Base-by-base conservation (phyloP, 2,329 filamentous ascomycete genomes). In the Colletotrichum tamarilloi region DNA sequence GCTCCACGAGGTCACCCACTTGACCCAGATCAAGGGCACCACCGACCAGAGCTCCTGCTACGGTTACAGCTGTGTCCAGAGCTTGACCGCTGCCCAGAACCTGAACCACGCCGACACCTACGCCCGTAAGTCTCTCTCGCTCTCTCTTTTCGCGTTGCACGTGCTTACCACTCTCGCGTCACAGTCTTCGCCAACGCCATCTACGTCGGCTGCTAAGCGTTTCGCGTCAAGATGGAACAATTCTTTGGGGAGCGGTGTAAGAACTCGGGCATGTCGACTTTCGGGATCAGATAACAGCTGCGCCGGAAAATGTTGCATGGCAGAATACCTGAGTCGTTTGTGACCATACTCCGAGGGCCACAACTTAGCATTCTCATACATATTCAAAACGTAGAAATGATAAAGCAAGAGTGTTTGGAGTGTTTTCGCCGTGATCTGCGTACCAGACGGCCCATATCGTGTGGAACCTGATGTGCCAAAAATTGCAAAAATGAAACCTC, bases 31-130 rank as follows among this genome's bases (percentile, higher is more conserved):
- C 74, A 89, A 89, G 68, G 89, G 90, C 9, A 92, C 91, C 2
- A 80, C 86, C 1, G 92, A 93, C 77, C 83, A 87, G 65, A 87
- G 84, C 30, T 69, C 66, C 4, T 90, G 90, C 32, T 93, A 92
- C 77, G 79, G 84, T 3, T 85, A 89, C 69, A 84, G 82, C 55
- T 90, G 89, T 60, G 87, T 90, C 73, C 76, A 80, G 16, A 77
- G 81, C 6, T 79, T 93, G 74, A 84, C 81, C 6, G 84, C 84
- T 0, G 76, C 80, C 4, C 80, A 88, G 77, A 90, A 91, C 62
- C 78, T 93, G 9, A 84, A 86, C 77, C 92, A 93, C 75, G 92
- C 92, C n/a, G 92, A 93, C 78, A 88, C 87, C 0, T 92, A 85
- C 64, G 32, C 38, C 46, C 60, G 30, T 52, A 5, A 5, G 35